phyloP scores from a whole-genome alignment of 306 rosid genomes.

The Acacia melanoxylon region DNA sequence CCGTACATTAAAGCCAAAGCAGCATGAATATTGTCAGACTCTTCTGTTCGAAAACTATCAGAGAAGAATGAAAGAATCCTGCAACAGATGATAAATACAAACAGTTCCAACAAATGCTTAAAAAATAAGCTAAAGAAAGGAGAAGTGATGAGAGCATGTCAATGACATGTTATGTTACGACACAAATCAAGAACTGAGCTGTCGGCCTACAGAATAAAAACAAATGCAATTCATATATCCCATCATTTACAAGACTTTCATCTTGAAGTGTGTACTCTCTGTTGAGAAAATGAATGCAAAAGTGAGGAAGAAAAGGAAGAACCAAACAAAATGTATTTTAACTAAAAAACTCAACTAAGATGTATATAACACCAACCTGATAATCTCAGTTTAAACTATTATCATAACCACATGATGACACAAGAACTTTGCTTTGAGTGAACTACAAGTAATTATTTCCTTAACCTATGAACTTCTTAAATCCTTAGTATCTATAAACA shows the following conservation, averaged over 20 bases:
- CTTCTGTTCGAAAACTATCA: conserved; percentile 78
- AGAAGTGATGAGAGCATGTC: conserved; percentile 12
- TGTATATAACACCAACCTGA: background rate
- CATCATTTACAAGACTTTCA: background rate
- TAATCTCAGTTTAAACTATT: background rate
- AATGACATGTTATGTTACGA: conserved; percentile 27
- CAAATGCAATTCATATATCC: background rate
- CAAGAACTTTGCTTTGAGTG: background rate
- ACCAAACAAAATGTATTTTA: background rate
- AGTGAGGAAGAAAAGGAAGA: background rate
- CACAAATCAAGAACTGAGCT: background rate
- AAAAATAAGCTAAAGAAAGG: conserved; percentile 21
- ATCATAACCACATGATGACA: background rate
- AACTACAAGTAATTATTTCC: background rate
- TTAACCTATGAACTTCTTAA: background rate
- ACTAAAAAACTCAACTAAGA: background rate
- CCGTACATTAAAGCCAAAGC: conserved; percentile 98
- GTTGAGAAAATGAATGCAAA: background rate
- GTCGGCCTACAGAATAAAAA: background rate
- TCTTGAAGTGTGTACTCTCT: background rate
- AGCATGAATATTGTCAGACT: conserved; percentile 93
- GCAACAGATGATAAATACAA: conserved; percentile 42
- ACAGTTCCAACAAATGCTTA: conserved; percentile 27
- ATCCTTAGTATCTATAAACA: background rate
- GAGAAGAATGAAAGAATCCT: conserved; percentile 89